A percentile compares a stretch with the other conserved stretches of the same genome.
Conservation (phyloP, 2,329 filamentous ascomycete species). For the Ampelomyces quisqualis region DNA sequence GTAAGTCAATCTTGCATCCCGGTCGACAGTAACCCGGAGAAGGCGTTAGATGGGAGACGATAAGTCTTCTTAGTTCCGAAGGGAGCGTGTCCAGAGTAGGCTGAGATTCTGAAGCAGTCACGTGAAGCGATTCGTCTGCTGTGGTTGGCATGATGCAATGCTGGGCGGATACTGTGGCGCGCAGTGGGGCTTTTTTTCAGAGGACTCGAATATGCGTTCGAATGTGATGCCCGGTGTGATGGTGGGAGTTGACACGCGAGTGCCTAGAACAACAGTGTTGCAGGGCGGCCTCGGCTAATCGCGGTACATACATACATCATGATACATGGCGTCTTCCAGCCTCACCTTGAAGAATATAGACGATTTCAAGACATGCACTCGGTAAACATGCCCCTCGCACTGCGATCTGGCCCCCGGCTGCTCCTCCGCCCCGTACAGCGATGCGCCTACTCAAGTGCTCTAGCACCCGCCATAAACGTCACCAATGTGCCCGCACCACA, state of each 20-base stretch:
- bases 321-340: too few relatives aligned
- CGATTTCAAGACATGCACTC: too few relatives aligned
- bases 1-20: constrained; percentile 13
- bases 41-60: constrained; percentile 16
- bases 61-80: constrained; percentile 16
- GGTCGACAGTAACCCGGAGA: constrained; percentile 3
- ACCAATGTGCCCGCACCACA: constrained; percentile 75
- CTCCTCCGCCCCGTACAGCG: constrained; percentile 27
- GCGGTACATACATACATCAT: too few relatives aligned
- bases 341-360: too few relatives aligned
- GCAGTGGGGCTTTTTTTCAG: too few relatives aligned
- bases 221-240: too few relatives aligned
- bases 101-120: not conserved
- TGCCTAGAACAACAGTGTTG: too few relatives aligned
- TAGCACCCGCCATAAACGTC: constrained; percentile 63
- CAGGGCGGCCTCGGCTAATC: constrained; percentile 18
- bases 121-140: too few relatives aligned
- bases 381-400: constrained; percentile 26
- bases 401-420: constrained; percentile 22
- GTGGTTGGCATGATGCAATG: not conserved
- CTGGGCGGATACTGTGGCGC: too few relatives aligned
- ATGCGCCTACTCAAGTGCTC: constrained; percentile 46
- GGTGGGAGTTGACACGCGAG: too few relatives aligned
- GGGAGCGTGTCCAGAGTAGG: constrained; percentile 14
- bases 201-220: too few relatives aligned